phyloP scores from a whole-genome alignment of 129 eudicot genomes.

The Flaveria ramosissima region DNA sequence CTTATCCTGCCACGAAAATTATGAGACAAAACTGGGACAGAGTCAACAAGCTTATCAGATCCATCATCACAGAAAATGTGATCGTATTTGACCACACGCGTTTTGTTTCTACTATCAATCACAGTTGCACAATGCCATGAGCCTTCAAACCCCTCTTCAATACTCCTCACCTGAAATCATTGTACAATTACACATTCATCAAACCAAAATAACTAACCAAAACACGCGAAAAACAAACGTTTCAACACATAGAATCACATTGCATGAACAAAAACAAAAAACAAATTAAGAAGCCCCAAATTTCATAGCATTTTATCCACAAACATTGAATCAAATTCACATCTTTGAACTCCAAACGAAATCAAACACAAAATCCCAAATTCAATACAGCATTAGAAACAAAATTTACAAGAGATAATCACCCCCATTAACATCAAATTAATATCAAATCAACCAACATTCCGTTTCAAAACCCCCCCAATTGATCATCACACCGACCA shows the following conservation, averaged over 20 bases:
- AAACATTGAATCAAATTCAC: conserved; percentile 19
- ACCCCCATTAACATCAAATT: not conserved
- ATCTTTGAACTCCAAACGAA: conserved; percentile 1
- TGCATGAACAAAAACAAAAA: conserved; percentile 28
- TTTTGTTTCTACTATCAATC: conserved; percentile 26
- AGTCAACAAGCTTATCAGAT: conserved; percentile 38
- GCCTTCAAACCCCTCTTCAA: conserved; percentile 74
- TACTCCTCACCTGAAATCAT: conserved; percentile 63
- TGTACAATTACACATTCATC: not conserved
- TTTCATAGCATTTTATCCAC: conserved; percentile 15
- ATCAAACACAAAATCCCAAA: conserved; percentile 20
- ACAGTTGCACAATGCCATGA: conserved; percentile 75
- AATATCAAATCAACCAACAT: conserved; percentile 19
- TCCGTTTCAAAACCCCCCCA: conserved; percentile 15
- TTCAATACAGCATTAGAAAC: conserved; percentile 9
- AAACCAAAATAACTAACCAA: not conserved
- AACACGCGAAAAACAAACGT: not conserved
- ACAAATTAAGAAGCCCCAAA: conserved; percentile 20
- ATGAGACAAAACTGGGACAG: conserved; percentile 30
- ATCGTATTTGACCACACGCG: conserved; percentile 50
- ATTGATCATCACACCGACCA: conserved; percentile 21
- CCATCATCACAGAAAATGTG: conserved; percentile 42
- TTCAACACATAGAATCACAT: conserved; percentile 1
- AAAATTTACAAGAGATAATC: not conserved
- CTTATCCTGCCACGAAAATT: conserved; percentile 56